Conservation (phyloP, 441 rosid genomes). For the Pelargonium exstipulatum region DNA sequence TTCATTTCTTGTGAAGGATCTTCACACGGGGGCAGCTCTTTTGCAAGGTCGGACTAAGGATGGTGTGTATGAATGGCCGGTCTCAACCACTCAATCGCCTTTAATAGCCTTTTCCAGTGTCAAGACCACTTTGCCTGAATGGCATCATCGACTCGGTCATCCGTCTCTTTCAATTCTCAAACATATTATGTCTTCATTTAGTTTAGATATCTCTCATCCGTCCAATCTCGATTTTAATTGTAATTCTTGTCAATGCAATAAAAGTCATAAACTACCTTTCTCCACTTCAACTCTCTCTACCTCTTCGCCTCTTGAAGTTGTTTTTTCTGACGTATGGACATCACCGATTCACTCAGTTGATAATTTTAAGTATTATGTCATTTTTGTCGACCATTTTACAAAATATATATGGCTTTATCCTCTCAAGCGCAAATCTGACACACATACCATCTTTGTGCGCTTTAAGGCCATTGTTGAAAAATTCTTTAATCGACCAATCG, state of each 20-base stretch:
- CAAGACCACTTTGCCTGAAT: too few relatives aligned
- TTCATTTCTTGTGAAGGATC: conserved; percentile 4
- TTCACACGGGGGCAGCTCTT: neutral
- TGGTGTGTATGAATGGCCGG: too few relatives aligned
- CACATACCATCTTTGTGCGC: neutral
- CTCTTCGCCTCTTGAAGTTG: neutral
- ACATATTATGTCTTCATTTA: too few relatives aligned
- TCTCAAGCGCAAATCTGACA: neutral
- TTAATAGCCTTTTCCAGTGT: too few relatives aligned
- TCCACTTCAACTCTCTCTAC: neutral
- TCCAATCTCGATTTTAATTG: too few relatives aligned
- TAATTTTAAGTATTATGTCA: neutral
- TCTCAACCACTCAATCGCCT: too few relatives aligned
- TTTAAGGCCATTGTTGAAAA: neutral
- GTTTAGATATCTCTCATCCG: too few relatives aligned
- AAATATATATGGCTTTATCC: neutral
- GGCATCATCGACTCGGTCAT: too few relatives aligned
- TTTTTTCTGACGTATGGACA: neutral
- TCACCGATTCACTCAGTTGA: neutral
- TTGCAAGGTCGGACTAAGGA: too few relatives aligned
- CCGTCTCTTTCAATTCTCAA: too few relatives aligned
- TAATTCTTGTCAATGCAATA: neutral
- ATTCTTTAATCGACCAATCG: neutral
- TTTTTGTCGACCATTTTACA: neutral
- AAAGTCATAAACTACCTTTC: neutral